Evolutionary conservation across 2,329 filamentous ascomycete genomes (phyloP).

Genomic region (Juglanconis sp.): DNA sequence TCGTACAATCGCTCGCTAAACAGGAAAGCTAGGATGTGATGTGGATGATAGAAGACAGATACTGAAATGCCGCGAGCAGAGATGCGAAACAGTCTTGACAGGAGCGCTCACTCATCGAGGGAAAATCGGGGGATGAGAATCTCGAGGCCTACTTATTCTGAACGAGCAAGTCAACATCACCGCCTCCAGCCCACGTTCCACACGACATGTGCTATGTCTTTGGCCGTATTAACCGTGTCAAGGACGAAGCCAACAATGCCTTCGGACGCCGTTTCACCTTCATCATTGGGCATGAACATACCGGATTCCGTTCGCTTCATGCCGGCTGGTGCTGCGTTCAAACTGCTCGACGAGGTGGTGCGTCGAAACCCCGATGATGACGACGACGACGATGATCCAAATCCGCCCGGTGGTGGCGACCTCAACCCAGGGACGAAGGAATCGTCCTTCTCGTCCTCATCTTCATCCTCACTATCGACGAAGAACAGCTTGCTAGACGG

Average conservation of each 20-base stretch:
- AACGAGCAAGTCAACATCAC: constrained; percentile 33
- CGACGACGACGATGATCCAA: constrained; percentile 11
- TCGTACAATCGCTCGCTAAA: constrained; percentile 18
- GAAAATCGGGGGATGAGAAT: constrained; percentile 4
- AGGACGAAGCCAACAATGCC: constrained; percentile 76
- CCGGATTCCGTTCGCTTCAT: constrained; percentile 79
- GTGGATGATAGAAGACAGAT: constrained; percentile 3
- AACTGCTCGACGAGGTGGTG: constrained; percentile 45
- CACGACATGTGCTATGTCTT: constrained; percentile 68
- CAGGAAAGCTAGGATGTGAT: background rate
- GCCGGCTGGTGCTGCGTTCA: constrained; percentile 53
- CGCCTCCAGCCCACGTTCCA: constrained; percentile 68
- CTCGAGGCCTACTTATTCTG: constrained; percentile 26
- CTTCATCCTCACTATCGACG: constrained; percentile 57
- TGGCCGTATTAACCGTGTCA: constrained; percentile 73
- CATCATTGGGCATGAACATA: constrained; percentile 88
- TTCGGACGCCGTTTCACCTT: constrained; percentile 61
- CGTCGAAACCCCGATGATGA: constrained; percentile 38
- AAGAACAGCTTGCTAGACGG: constrained; percentile 64
- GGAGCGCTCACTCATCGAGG: constrained; percentile 7
- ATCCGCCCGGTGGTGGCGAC: constrained; percentile 18
- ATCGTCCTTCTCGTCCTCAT: constrained; percentile 37
- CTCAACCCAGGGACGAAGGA: constrained; percentile 23
- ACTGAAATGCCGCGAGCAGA: constrained; percentile 6
- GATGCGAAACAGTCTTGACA: constrained; percentile 1